A percentile compares a stretch with the other conserved stretches of the same genome.
These are phyloP conservation scores for Cetraspora pellucida DNA, from an alignment of 192 early-diverging fungal species.

Conservation along the genomic window DNA sequence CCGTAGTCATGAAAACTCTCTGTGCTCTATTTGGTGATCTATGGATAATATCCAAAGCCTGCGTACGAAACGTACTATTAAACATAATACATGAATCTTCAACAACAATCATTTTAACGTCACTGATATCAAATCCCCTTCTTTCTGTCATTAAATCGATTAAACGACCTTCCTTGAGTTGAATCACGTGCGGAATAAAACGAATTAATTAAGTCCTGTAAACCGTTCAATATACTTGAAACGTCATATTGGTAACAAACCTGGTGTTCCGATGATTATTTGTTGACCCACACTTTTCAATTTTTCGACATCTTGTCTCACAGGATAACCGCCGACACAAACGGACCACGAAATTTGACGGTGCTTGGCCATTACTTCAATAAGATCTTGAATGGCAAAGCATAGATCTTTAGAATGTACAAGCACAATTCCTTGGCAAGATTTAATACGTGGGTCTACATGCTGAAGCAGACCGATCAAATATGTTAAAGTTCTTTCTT, in stretches of 20 bases:
- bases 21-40: constrained; percentile 2
- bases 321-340: constrained; percentile 14
- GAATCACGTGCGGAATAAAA: background rate
- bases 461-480: constrained; percentile 25
- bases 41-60: constrained; percentile 20
- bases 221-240: too few relatives aligned
- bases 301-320: constrained; percentile 4
- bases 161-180: background rate
- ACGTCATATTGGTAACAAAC: background rate
- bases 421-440: constrained; percentile 24
- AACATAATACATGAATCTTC: constrained; percentile 34
- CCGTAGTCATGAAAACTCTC: constrained; percentile 25
- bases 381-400: constrained; percentile 15
- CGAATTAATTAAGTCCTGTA: background rate
- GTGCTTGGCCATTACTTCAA: background rate
- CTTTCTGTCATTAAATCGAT: background rate
- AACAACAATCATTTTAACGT: constrained; percentile 18
- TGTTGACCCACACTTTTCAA: constrained; percentile 12
- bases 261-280: constrained; percentile 27
- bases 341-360: background rate
- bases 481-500: constrained; percentile 18
- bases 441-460: constrained; percentile 3
- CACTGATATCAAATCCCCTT: background rate
- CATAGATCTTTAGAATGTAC: constrained; percentile 24
- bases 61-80: background rate